Evolutionary conservation across 2,329 filamentous ascomycete genomes (phyloP), one percentile per base, ranked within the genome.

Genomic region (Alternaria consortialis): DNA sequence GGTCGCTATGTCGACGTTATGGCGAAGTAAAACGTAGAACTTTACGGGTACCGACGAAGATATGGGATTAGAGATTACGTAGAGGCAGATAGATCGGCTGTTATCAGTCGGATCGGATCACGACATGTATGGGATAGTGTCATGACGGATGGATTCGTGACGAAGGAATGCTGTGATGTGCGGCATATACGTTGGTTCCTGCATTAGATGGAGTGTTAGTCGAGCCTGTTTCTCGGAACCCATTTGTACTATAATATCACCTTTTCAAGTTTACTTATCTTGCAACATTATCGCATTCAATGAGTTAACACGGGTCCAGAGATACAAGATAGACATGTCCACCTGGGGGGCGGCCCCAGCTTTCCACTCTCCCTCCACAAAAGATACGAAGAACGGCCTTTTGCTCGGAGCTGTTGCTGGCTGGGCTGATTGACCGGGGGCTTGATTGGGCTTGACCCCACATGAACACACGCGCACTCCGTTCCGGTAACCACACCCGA

Each of bases 1-100:
- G 90, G 93, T 31, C 85, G 94, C 29, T 99, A 99, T 83, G 90
- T 99, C 31, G 95, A 99, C 85, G 93, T 99, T n/a, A 57, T 60
- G 53, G 54, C 53, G 8, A 57, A 60, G 40, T 57, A 57, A 32
- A 52, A 20, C 20, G 20, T 20, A 20, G 29, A 50, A 7, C 1
- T 23, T 43, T 40, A 52, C 15, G 48, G 17, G 12, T n/a, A 7
- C 15, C n/a, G 44, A 48, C 34, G n/a, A 48, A 34, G 17, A 48
- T 20, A n/a, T 36, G 17, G 31, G 4, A 48, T 34, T 2, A 31
- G 46, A 36, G 7, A 4, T 40, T 40, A 40, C 9, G 11, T 17
- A 23, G 39, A 23, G 39, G 1, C 12, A 13, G 17, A 48, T 48
- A 31, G 17, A 34, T 15, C 31, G 15, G 46, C 36, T 48, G n/a